Evolutionary conservation across 192 early-diverging fungal species (phyloP).

Genomic region (Coemansia sp.): DNA sequence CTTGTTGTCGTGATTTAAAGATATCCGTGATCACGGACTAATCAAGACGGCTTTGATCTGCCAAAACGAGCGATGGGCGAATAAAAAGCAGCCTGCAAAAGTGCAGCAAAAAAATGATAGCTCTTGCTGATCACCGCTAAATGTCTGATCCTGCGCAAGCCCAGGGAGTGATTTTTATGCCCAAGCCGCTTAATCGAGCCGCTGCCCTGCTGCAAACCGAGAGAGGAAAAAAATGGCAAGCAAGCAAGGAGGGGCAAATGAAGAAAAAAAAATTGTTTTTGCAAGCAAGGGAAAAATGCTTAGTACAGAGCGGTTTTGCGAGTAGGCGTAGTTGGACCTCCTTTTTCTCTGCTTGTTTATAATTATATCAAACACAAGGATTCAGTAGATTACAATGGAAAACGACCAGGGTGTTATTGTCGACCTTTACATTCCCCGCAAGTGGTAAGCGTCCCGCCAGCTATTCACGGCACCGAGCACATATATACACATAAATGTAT

Average conservation of each 20-base stretch:
- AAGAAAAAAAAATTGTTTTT: background rate
- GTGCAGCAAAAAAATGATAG: too few species aligned
- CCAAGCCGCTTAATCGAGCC: too few species aligned
- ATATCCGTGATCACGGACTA: background rate
- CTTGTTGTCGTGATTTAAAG: too few species aligned
- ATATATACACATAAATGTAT: background rate
- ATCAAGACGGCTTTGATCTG: background rate
- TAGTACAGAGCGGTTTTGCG: background rate
- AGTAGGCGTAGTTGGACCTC: constrained; percentile 16
- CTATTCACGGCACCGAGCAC: too few species aligned
- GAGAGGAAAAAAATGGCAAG: background rate
- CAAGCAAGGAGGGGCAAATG: background rate
- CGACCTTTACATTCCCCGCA: constrained; percentile 94
- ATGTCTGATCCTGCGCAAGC: too few species aligned
- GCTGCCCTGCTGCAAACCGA: too few species aligned
- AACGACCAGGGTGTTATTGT: constrained; percentile 55
- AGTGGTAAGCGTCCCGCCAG: constrained; percentile 70
- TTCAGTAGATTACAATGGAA: constrained; percentile 40
- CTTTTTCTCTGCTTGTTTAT: constrained; percentile 37
- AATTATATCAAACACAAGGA: constrained; percentile 20
- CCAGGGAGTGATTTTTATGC: too few species aligned
- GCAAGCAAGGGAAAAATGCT: constrained; percentile 4
- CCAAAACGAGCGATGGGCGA: background rate
- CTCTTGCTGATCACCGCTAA: too few species aligned
- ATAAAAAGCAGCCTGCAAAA: too few species aligned